Conservation (phyloP, 176 grass and related monocot genomes). For the Bromus sterilis region DNA sequence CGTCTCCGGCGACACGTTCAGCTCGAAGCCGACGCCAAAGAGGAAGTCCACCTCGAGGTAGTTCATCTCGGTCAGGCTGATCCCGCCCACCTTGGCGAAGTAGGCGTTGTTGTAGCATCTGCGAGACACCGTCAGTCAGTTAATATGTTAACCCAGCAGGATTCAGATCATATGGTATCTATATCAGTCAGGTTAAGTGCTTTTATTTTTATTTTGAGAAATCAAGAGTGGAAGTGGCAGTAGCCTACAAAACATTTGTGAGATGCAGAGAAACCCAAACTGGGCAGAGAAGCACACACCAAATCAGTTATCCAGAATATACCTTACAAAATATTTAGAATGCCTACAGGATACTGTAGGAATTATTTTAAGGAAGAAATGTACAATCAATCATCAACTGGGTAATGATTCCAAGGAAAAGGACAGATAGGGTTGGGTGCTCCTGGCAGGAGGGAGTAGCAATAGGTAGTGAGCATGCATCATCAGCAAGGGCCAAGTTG, state of each 20-base stretch:
- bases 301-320: not conserved
- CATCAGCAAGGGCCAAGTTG: slow-evolving; percentile 31
- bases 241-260: not conserved
- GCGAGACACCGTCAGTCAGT: not conserved
- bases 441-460: slow-evolving; percentile 4
- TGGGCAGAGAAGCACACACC: not conserved
- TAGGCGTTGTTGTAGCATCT: slow-evolving; percentile 45
- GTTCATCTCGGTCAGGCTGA: slow-evolving; percentile 59
- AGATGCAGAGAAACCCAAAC: not conserved
- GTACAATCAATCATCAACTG: not conserved
- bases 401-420: not conserved
- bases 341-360: not conserved
- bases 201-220: not conserved
- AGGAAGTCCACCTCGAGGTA: slow-evolving; percentile 55
- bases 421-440: not conserved
- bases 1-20: slow-evolving; percentile 34
- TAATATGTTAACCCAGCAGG: not conserved
- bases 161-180: not conserved
- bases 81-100: slow-evolving; percentile 42
- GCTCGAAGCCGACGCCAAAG: slow-evolving; percentile 30
- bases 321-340: not conserved
- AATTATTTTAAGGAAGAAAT: not conserved
- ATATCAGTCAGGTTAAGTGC: not conserved
- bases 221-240: not conserved
- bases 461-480: slow-evolving; percentile 11